These are phyloP conservation scores for Huntiella decipiens DNA, from an alignment of 2,329 filamentous ascomycete species.

Conservation along the genomic window DNA sequence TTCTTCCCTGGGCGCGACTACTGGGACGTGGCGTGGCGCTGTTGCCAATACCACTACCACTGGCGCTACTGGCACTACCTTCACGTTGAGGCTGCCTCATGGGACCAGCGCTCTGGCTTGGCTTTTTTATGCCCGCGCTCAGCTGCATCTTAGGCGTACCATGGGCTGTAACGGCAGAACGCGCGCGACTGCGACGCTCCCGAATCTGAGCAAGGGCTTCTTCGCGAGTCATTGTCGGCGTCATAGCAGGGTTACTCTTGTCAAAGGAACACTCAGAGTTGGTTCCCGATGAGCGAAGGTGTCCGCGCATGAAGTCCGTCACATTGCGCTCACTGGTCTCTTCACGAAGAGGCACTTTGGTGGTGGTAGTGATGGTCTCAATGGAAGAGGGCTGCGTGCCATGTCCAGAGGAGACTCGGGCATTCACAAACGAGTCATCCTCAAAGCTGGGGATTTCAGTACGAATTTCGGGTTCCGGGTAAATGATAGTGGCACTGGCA, in stretches of 20 bases:
- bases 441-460: constrained; percentile 17
- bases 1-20: background rate
- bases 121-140: background rate
- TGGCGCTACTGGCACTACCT: constrained; percentile 22
- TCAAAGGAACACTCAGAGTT: constrained; percentile 25
- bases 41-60: constrained; percentile 22
- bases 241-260: constrained; percentile 36
- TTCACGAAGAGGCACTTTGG: constrained; percentile 31
- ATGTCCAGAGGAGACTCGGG: constrained; percentile 13
- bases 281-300: constrained; percentile 2
- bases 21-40: background rate
- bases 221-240: constrained; percentile 50
- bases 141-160: background rate
- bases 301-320: constrained; percentile 1
- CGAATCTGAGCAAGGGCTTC: constrained; percentile 58
- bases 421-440: constrained; percentile 11
- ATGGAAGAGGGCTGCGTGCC: constrained; percentile 13
- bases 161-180: constrained; percentile 24
- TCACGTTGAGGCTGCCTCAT: constrained; percentile 18
- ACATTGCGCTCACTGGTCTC: constrained; percentile 18
- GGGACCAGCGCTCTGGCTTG: background rate
- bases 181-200: constrained; percentile 50
- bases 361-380: constrained; percentile 31
- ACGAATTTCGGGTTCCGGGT: constrained; percentile 13
- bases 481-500: constrained; percentile 8